phyloP scores from a whole-genome alignment of 2,329 filamentous ascomycete species.

The Fusarium scirpi region DNA sequence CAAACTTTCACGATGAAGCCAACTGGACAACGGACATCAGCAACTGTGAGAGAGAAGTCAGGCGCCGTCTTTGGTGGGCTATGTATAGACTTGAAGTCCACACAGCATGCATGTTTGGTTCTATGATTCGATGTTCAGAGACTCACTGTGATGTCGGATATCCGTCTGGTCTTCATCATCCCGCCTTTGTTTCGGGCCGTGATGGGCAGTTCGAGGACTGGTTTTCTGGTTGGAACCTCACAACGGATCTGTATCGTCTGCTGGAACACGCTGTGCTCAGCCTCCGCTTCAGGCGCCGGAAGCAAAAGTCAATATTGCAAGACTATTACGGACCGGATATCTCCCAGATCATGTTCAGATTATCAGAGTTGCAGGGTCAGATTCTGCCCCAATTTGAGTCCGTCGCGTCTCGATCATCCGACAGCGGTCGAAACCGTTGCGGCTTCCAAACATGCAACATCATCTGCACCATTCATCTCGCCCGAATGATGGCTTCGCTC shows the following conservation, averaged over 20 bases:
- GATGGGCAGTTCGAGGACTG: conserved; percentile 2
- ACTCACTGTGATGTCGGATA: neutral
- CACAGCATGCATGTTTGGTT: conserved; percentile 12
- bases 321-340: neutral
- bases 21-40: neutral
- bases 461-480: neutral
- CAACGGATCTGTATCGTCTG: neutral
- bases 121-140: conserved; percentile 17
- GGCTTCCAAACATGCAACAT: conserved; percentile 2
- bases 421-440: neutral
- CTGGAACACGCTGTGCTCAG: neutral
- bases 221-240: conserved; percentile 2
- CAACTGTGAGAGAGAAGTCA: conserved; percentile 14
- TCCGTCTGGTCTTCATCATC: neutral
- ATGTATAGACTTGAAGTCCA: conserved; percentile 24
- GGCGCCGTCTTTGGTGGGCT: conserved; percentile 24
- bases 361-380: neutral
- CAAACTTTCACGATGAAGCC: neutral
- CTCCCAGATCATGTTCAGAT: neutral
- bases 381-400: neutral
- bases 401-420: neutral
- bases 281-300: neutral
- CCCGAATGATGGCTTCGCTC: neutral
- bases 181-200: neutral
- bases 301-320: neutral